A percentile compares a stretch with the other conserved stretches of the same genome.
Conservation (phyloP, 2,329 filamentous ascomycete species). For the Pyrenochaeta sp. region DNA sequence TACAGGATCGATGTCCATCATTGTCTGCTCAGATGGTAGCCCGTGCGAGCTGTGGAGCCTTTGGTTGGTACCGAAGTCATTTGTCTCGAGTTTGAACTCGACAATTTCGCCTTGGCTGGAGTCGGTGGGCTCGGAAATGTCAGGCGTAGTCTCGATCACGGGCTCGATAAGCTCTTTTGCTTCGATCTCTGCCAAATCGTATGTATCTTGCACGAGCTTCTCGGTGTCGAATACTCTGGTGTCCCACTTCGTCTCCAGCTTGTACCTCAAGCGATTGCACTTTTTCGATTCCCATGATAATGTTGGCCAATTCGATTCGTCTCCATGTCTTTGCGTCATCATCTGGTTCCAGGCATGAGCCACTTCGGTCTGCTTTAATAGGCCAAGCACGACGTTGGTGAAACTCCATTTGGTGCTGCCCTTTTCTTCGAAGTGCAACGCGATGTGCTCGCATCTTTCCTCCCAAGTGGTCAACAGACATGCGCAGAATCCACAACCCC, state of each 20-base stretch:
- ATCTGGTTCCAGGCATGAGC: conserved; percentile 68
- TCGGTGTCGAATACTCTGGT: conserved; percentile 61
- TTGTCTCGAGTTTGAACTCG: conserved; percentile 45
- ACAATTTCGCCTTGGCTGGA: conserved; percentile 40
- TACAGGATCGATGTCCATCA: conserved; percentile 48
- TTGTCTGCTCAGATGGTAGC: conserved; percentile 34
- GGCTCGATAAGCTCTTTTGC: conserved; percentile 34
- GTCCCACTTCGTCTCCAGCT: conserved; percentile 70
- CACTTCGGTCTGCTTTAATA: conserved; percentile 71
- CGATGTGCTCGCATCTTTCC: conserved; percentile 72
- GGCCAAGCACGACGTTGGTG: conserved; percentile 71
- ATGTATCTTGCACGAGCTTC: conserved; percentile 65
- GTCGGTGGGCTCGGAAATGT: conserved; percentile 33
- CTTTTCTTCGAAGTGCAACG: conserved; percentile 71
- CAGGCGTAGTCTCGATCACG: conserved; percentile 30
- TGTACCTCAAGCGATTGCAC: conserved; percentile 68
- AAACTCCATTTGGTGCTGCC: conserved; percentile 71
- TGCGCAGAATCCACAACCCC: conserved; percentile 74
- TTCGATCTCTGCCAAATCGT: conserved; percentile 58
- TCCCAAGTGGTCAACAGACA: conserved; percentile 69
- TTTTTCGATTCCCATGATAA: conserved; percentile 70
- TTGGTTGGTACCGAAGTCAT: conserved; percentile 38
- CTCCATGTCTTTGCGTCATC: conserved; percentile 61
- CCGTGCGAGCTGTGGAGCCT: conserved; percentile 41
- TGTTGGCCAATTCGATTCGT: conserved; percentile 56